phyloP scores from a whole-genome alignment of 2,329 filamentous ascomycete genomes.

The Cladosporium sp. region DNA sequence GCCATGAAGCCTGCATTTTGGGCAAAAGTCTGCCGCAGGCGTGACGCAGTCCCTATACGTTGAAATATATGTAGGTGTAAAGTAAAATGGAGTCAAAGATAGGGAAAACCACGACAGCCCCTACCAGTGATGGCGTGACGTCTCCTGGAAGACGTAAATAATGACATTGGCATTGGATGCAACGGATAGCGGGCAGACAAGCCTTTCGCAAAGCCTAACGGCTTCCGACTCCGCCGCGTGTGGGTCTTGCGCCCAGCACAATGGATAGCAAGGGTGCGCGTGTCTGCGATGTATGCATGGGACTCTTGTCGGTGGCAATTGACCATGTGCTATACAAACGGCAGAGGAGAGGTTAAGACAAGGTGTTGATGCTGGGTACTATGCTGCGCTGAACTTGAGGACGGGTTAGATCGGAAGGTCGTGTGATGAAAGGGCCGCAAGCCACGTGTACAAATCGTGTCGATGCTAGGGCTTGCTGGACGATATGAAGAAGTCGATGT shows the following conservation, averaged over 20 bases:
- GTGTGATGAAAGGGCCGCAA: background rate
- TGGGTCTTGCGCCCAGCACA: slow-evolving; percentile 4
- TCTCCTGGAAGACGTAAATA: background rate
- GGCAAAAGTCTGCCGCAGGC: background rate
- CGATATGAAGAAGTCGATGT: background rate
- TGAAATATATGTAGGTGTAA: background rate
- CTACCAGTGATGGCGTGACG: slow-evolving; percentile 10
- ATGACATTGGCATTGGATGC: background rate
- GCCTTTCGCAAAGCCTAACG: background rate
- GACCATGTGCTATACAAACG: background rate
- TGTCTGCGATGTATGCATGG: background rate
- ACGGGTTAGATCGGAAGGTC: background rate
- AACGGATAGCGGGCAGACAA: slow-evolving; percentile 3
- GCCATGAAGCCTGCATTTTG: slow-evolving; percentile 14
- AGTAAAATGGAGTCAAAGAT: background rate
- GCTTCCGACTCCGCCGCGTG: slow-evolving; percentile 1
- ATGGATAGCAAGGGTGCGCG: background rate
- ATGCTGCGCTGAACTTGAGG: background rate
- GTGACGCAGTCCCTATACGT: background rate
- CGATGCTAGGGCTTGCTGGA: background rate
- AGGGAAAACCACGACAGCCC: background rate
- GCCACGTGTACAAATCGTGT: background rate
- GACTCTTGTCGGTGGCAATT: background rate
- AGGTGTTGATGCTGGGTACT: background rate
- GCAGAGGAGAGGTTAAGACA: background rate